A percentile compares a stretch with the other conserved stretches of the same genome.
Conservation (phyloP, 192 early-diverging fungal genomes). For the Pilobolus umbonatus region DNA sequence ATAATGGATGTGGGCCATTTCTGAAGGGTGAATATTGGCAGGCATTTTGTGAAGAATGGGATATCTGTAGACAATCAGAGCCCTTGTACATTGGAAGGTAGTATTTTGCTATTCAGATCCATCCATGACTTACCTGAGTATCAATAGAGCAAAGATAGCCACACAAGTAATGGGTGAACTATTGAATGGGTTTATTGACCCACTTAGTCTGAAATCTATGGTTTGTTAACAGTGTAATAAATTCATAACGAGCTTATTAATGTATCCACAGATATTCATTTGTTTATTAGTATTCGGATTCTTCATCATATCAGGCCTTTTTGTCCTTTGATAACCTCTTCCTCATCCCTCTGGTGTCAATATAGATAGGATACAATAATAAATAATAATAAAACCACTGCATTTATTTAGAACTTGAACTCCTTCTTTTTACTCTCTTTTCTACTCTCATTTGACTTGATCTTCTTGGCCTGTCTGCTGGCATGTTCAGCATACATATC, state of each 20-base stretch:
- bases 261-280: neutral
- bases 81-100: neutral
- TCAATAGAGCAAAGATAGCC: neutral
- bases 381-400: neutral
- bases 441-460: conserved; percentile 58
- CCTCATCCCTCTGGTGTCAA: neutral
- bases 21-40: neutral
- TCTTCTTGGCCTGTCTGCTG: conserved; percentile 60
- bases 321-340: neutral
- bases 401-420: conserved; percentile 34
- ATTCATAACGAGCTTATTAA: neutral
- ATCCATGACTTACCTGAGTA: neutral
- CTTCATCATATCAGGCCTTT: neutral
- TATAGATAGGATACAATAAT: neutral
- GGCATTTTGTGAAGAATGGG: conserved; percentile 1
- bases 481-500: conserved; percentile 90
- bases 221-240: neutral
- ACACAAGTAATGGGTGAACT: conserved; percentile 1
- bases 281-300: conserved; percentile 5
- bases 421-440: conserved; percentile 33
- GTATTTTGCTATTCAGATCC: neutral
- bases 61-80: too few relatives aligned
- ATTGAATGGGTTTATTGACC: neutral
- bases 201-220: neutral
- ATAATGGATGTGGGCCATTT: neutral